phyloP scores from a whole-genome alignment of 306 rosid species.

The Malus domestica region ASM211411v1 NC_041794.1:616001-616500 shows the following conservation, averaged over 20 bases:
- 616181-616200: conserved; percentile 72
- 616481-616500: conserved; percentile 44
- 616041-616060: background rate
- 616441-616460: too few relatives aligned
- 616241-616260: conserved; percentile 36
- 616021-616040: background rate
- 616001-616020: conserved; percentile 46
- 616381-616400: background rate
- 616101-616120: background rate
- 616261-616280: background rate
- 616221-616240: conserved; percentile 47
- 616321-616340: background rate
- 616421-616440: too few relatives aligned
- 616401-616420: background rate
- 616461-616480: background rate
- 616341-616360: too few relatives aligned
- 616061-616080: too few relatives aligned
- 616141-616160: background rate
- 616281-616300: background rate
- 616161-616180: background rate
- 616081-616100: background rate
- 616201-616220: conserved; percentile 84
- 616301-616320: background rate
- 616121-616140: background rate
- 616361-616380: background rate